phyloP scores from a whole-genome alignment of 495 filamentous ascomycete species.

The Podospora didyma region DNA sequence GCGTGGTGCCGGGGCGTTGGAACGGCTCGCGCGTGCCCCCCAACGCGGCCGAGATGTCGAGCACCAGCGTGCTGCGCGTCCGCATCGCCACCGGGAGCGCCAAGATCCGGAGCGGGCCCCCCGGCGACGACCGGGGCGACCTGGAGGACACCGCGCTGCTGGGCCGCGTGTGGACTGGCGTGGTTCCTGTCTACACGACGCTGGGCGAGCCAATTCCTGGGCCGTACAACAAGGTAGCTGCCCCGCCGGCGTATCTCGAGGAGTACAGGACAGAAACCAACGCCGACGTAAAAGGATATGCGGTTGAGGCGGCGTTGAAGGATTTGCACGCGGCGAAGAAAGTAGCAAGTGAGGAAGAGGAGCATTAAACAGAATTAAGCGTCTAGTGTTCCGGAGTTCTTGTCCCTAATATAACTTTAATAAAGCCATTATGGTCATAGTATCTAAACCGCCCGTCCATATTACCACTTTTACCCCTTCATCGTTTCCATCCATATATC shows the following conservation, averaged over 20 bases:
- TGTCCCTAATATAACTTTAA: no score
- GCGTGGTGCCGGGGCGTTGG: conserved; percentile 67
- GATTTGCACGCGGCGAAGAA: conserved; percentile 22
- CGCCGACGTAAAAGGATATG: conserved; percentile 45
- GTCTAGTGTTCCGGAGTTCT: no score
- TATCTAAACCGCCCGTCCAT: no score
- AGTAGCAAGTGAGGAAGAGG: not conserved
- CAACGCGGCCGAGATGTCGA: conserved; percentile 68
- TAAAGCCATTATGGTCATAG: no score
- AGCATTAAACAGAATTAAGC: no score
- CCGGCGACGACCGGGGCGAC: conserved; percentile 71
- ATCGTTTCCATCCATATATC: no score
- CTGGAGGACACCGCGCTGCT: conserved; percentile 55
- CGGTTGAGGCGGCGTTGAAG: conserved; percentile 43
- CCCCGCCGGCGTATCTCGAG: conserved; percentile 60
- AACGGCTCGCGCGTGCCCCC: conserved; percentile 66
- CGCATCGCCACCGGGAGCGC: conserved; percentile 67
- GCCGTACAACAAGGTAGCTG: conserved; percentile 54
- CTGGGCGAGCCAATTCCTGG: conserved; percentile 66
- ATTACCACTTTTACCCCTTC: no score
- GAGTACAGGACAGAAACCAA: conserved; percentile 56
- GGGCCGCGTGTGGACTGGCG: conserved; percentile 70
- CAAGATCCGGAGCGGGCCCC: conserved; percentile 68
- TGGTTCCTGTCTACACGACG: conserved; percentile 67
- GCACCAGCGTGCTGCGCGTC: conserved; percentile 71